Base-by-base conservation (phyloP, 2,329 filamentous ascomycete species). In the Penicillium palitans region DNA sequence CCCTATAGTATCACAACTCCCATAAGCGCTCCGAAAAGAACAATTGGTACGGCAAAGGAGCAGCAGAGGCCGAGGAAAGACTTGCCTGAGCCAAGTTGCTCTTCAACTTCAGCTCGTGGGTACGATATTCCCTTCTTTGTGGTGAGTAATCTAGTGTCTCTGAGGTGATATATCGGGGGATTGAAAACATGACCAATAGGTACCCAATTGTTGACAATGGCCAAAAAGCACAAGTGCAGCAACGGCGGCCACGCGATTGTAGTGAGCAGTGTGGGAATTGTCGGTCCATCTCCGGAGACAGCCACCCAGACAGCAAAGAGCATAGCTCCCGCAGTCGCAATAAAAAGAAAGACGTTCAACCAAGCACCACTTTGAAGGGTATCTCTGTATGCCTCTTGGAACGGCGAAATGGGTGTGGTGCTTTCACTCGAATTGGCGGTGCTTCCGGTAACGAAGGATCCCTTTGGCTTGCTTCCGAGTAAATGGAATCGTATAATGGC, bases 371-470 rank as follows among this genome's bases (percentile, higher is more conserved):
- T 65, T 12, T 60, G 52, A 49, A 59, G 59, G 2, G 64, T 31
- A 46, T 69, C 65, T 10, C 48, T 57, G 39, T 61, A 57, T 2
- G 66, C 13, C 24, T 50, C 63, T 41, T 40, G 51, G 13, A 49
- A 45, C 0, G 42, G 33, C 0, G 64, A 59, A 2, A 55, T 42
- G 12, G 57, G 37, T 0, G 55, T 51, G 24, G 33, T n/a, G 17
- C 47, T 59, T 29, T 70, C 70, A 58, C 63, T 69, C 0, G 67
- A 59, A 45, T 72, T 72, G 2, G 60, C 61, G 4, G 55, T 65
- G 58, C 68, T 71, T 13, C 70, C 70, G 1, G 70, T 72, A 3
- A 72, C 67, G 33, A 71, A 70, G 6, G 70, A 72, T 3, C 69
- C 69, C 19, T 67, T 66, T 1, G 68, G 69, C 21, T 66, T 69